Evolutionary conservation across 2,329 filamentous ascomycete genomes (phyloP), one percentile per base, ranked within the genome.

Genomic region (Fusarium papillatum): DNA sequence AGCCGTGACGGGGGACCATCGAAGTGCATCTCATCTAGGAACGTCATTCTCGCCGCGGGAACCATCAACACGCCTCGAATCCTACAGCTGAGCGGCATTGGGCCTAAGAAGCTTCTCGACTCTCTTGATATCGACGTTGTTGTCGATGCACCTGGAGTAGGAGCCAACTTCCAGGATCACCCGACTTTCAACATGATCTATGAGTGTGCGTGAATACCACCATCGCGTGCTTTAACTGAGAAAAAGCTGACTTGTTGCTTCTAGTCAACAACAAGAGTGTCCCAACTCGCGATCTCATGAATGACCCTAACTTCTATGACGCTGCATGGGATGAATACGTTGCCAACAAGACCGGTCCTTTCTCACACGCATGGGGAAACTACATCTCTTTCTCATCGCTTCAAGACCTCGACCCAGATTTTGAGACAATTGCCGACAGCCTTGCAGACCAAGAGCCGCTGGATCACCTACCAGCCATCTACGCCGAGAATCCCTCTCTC

Each of bases 21-120:
- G 11, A 68, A 41, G 36, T 70, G 64, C 26, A 38, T 70, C 19
- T 57, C 48, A 69, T 78, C 55, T 71, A 70, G 38, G 68, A 66
- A 81, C 57, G 50, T 17, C 36, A 85, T 80, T 7, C 76, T 86
- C 7, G 80, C 79, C 0, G 79, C 81, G 2, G 90, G 90, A 11
- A 83, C 87, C 0, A 89, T 89, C 81, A 88, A 91, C 79, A 89
- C 88, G 1, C 89, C 90, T 2, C 87, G 90, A 43, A 80, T 93
- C 2, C 86, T 93, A 6, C 90, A 90, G 76, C 84, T 90, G 2
- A 89, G 86, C 19, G 91, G 91, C 34, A 85, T 93, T 34, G 91
- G 91, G 3, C 87, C 87, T 1, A 76, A 75, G 10, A 79, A 83
- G 0, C 86, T 91, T 46, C 85, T 93, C 4, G 68, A 84, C 11